Percentiles rank a stretch among this genome's conserved stretches.
These are phyloP conservation scores for Beverwykella pulmonaria DNA, from an alignment of 495 filamentous ascomycete species.

Conservation along the genomic window DNA sequence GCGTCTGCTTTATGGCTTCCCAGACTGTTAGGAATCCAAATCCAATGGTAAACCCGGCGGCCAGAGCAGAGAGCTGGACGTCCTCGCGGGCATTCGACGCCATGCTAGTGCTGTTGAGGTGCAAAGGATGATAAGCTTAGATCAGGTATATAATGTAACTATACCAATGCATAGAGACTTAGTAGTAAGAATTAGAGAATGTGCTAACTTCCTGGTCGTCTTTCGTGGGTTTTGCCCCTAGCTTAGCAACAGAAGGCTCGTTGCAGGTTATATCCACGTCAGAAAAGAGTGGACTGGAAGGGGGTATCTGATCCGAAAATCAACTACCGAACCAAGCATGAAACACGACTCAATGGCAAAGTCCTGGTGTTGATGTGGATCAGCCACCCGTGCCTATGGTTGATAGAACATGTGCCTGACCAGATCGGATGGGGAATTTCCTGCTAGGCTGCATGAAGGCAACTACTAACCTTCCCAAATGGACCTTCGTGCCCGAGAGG, in stretches of 20 bases:
- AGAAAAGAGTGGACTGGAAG: background rate
- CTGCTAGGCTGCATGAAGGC: background rate
- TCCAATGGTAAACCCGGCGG: constrained; percentile 34
- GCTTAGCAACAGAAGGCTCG: too few species aligned
- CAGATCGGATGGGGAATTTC: too few species aligned
- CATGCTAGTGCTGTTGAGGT: background rate
- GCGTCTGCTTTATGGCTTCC: constrained; percentile 29
- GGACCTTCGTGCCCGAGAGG: background rate
- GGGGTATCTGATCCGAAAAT: background rate
- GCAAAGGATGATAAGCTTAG: too few species aligned
- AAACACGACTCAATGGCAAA: background rate
- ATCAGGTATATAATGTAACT: too few species aligned
- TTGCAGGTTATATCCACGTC: background rate
- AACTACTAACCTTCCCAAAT: background rate
- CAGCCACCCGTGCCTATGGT: background rate
- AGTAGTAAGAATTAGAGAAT: too few species aligned
- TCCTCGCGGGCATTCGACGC: background rate
- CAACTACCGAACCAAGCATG: background rate
- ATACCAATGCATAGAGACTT: too few species aligned
- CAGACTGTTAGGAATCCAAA: constrained; percentile 32
- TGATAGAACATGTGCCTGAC: too few species aligned
- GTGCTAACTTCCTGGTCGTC: too few species aligned
- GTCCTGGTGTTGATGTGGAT: background rate
- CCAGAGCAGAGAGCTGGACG: constrained; percentile 23
- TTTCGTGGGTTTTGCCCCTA: too few species aligned